phyloP scores from a whole-genome alignment of 1,139 yeast species.

The Magnusiomyces magnusii region DNA sequence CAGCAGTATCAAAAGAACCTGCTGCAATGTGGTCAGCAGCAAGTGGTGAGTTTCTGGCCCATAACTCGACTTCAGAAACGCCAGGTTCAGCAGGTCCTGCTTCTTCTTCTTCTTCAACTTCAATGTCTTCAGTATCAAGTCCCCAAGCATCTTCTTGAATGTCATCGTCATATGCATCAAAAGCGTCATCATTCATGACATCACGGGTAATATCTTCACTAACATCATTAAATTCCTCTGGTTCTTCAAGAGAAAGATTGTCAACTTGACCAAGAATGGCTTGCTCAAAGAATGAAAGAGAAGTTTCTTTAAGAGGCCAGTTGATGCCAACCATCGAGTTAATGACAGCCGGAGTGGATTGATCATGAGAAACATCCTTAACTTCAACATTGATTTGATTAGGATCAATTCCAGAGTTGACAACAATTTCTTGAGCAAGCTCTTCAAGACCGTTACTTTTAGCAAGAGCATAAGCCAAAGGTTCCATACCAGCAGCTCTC shows the following conservation, averaged over 20 bases:
- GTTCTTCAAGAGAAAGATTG: slow-evolving; percentile 47
- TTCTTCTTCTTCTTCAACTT: slow-evolving; percentile 40
- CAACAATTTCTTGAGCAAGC: slow-evolving; percentile 62
- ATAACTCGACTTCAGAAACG: slow-evolving; percentile 59
- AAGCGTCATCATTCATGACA: slow-evolving; percentile 22
- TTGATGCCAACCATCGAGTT: slow-evolving; percentile 43
- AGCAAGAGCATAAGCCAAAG: slow-evolving; percentile 92
- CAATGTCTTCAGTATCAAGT: slow-evolving; percentile 48
- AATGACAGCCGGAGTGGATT: slow-evolving; percentile 41
- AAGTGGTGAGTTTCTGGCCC: slow-evolving; percentile 86
- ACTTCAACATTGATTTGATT: slow-evolving; percentile 52
- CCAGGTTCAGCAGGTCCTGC: slow-evolving; percentile 36
- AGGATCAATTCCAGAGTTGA: slow-evolving; percentile 53
- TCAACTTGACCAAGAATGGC: slow-evolving; percentile 78
- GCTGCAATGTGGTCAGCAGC: slow-evolving; percentile 95
- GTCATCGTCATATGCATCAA: slow-evolving; percentile 32
- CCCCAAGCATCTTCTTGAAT: slow-evolving; percentile 24
- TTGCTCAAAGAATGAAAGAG: slow-evolving; percentile 74
- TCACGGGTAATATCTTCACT: slow-evolving; percentile 18
- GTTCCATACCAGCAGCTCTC: slow-evolving; percentile 69
- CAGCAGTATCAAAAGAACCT: slow-evolving; percentile 95
- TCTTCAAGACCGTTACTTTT: slow-evolving; percentile 76
- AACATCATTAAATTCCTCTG: slow-evolving; percentile 18
- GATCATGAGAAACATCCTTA: slow-evolving; percentile 32
- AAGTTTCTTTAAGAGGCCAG: slow-evolving; percentile 80